These are phyloP conservation scores for Pulveroboletus sp. DNA, from an alignment of 768 basidiomycete genomes.

Conservation along the genomic window DNA sequence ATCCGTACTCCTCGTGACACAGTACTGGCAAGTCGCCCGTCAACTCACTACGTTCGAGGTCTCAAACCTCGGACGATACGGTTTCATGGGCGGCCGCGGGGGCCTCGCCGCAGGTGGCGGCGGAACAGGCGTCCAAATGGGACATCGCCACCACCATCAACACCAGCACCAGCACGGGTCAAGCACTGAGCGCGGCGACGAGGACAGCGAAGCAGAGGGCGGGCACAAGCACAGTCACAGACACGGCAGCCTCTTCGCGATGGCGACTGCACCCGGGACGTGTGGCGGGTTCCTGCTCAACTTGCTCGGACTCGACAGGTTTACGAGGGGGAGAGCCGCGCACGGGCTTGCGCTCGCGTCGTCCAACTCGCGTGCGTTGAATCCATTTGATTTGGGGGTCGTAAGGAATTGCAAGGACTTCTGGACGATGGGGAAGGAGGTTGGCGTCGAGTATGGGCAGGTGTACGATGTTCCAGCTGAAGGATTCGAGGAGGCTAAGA, in stretches of 20 bases:
- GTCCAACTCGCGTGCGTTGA: slow-evolving; percentile 57
- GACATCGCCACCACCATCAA: slow-evolving; percentile 54
- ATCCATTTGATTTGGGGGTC: slow-evolving; percentile 89
- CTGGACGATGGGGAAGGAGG: slow-evolving; percentile 81
- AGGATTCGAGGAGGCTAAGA: slow-evolving; percentile 77
- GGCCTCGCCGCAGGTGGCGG: slow-evolving; percentile 56
- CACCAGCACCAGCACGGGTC: slow-evolving; percentile 22
- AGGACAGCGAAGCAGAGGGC: slow-evolving; percentile 35
- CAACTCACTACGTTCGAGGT: slow-evolving; percentile 98
- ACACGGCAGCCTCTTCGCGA: slow-evolving; percentile 37
- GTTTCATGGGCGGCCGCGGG: slow-evolving; percentile 94
- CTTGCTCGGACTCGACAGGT: slow-evolving; percentile 89
- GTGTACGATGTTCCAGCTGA: slow-evolving; percentile 88
- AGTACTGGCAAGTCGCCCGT: slow-evolving; percentile 88
- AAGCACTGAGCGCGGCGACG: slow-evolving; percentile 47
- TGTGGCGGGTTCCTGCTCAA: slow-evolving; percentile 73
- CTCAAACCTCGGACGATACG: slow-evolving; percentile 90
- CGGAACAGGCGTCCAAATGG: slow-evolving; percentile 69
- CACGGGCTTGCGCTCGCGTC: slow-evolving; percentile 76
- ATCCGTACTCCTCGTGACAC: slow-evolving; percentile 75
- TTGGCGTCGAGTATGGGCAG: slow-evolving; percentile 88
- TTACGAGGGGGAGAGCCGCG: slow-evolving; percentile 87
- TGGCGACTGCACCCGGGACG: slow-evolving; percentile 31
- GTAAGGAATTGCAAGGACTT: slow-evolving; percentile 87
- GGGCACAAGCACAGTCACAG: slow-evolving; percentile 47